phyloP scores from a whole-genome alignment of 208 protist species.

The Trypanosoma avium region DNA sequence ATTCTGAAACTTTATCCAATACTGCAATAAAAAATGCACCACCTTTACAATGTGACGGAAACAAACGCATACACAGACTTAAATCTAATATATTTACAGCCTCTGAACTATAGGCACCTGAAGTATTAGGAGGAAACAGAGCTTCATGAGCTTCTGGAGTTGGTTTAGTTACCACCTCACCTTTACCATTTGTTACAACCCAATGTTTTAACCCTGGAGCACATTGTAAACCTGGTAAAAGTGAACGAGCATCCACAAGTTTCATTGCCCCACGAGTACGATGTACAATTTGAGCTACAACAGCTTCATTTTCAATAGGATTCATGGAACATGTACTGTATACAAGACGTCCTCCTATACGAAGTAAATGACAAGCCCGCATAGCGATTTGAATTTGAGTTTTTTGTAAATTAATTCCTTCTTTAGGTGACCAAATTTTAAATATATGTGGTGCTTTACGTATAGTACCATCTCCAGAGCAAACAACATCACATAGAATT shows the following conservation, averaged over 20 bases:
- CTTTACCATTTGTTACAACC: constrained; percentile 73
- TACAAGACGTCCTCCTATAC: constrained; percentile 87
- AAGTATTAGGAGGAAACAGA: constrained; percentile 69
- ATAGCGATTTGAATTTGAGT: constrained; percentile 87
- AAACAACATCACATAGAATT: constrained; percentile 95
- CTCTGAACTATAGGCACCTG: constrained; percentile 60
- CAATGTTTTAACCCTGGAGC: constrained; percentile 81
- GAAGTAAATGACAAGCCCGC: constrained; percentile 74
- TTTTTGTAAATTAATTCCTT: constrained; percentile 73
- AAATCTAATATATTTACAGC: constrained; percentile 67
- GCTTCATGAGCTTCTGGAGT: constrained; percentile 65
- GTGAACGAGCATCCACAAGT: constrained; percentile 83
- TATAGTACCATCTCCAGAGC: constrained; percentile 94
- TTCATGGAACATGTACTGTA: constrained; percentile 98
- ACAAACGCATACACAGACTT: constrained; percentile 90
- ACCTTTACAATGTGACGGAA: constrained; percentile 94
- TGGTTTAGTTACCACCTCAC: constrained; percentile 42
- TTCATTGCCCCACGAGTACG: constrained; percentile 76
- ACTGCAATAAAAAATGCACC: constrained; percentile 98
- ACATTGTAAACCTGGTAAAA: constrained; percentile 76
- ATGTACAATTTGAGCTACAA: constrained; percentile 90
- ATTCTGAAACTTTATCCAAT: constrained; percentile 85
- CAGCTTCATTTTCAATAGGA: constrained; percentile 96
- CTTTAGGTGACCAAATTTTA: constrained; percentile 77
- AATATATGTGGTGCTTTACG: constrained; percentile 84